Evolutionary conservation across 768 basidiomycete species (phyloP).

Genomic region (Lentinula sp.): DNA sequence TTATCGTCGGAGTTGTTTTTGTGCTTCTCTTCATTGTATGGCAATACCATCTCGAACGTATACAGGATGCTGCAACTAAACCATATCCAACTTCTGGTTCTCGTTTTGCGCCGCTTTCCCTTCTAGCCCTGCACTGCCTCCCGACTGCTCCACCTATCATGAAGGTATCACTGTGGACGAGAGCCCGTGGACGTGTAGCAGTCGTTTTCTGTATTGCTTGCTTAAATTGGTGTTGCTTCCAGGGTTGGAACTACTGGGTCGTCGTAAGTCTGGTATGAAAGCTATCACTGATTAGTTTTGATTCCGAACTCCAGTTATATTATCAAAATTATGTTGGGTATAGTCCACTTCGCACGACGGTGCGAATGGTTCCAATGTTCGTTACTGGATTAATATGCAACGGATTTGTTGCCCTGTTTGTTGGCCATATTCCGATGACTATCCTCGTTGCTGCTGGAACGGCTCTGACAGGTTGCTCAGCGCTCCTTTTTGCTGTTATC

Average conservation of each 20-base stretch:
- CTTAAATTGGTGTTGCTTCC: slow-evolving; percentile 55
- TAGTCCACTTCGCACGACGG: slow-evolving; percentile 52
- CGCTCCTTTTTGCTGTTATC: slow-evolving; percentile 66
- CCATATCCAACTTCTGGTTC: neutral
- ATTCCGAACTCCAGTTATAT: slow-evolving; percentile 41
- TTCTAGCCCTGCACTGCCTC: neutral
- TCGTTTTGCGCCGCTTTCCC: neutral
- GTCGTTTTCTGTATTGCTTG: slow-evolving; percentile 61
- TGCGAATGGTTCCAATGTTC: slow-evolving; percentile 68
- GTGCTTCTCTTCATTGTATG: slow-evolving; percentile 54
- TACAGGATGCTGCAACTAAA: slow-evolving; percentile 13
- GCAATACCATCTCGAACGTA: slow-evolving; percentile 57
- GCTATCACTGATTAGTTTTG: neutral
- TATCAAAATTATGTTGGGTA: slow-evolving; percentile 61
- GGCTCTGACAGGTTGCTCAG: slow-evolving; percentile 47
- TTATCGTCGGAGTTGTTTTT: slow-evolving; percentile 56
- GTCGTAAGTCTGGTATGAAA: slow-evolving; percentile 11
- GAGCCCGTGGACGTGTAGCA: slow-evolving; percentile 56
- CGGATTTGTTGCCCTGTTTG: slow-evolving; percentile 53
- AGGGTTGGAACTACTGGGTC: slow-evolving; percentile 40
- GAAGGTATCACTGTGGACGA: slow-evolving; percentile 54
- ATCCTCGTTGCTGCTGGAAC: slow-evolving; percentile 62
- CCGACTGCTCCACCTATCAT: slow-evolving; percentile 55
- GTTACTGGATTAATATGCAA: slow-evolving; percentile 62
- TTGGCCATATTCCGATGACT: slow-evolving; percentile 48